Conservation (phyloP, 345 rosid genomes). For the Nasturtium officinale region DNA sequence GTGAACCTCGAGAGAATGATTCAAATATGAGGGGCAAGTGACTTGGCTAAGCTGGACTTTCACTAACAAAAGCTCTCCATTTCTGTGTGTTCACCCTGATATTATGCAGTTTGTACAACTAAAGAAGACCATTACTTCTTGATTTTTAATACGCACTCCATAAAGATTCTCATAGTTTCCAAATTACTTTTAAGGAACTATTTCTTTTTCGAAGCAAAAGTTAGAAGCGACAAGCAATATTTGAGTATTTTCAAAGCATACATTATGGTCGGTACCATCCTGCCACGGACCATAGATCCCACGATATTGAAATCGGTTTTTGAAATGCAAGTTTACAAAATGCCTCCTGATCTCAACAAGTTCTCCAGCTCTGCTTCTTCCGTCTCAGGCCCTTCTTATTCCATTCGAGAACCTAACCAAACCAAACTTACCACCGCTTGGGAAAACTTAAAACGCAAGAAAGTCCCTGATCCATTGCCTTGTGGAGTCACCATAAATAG, state of each 20-base stretch:
- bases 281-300: constrained; percentile 82
- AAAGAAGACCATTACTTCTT: constrained; percentile 4
- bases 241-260: no score
- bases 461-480: constrained; percentile 75
- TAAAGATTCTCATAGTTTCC: not conserved
- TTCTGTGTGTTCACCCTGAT: not conserved
- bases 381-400: constrained; percentile 76
- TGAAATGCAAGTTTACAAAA: constrained; percentile 83
- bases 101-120: not conserved
- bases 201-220: not conserved
- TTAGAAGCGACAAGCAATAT: not conserved
- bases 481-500: constrained; percentile 95
- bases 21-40: constrained; percentile 20
- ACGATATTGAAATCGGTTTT: constrained; percentile 77
- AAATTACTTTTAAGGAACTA: no score
- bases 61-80: not conserved
- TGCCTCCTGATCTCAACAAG: constrained; percentile 87
- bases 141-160: not conserved
- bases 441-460: constrained; percentile 62
- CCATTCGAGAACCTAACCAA: constrained; percentile 89
- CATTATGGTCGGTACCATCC: constrained; percentile 56
- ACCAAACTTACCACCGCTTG: constrained; percentile 62
- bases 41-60: constrained; percentile 4
- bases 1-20: constrained; percentile 16
- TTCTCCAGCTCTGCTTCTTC: constrained; percentile 76